Evolutionary conservation across 768 basidiomycete species (phyloP), one percentile per base, ranked within the genome.

Genomic region (Lactifluus hygrophoroides): DNA sequence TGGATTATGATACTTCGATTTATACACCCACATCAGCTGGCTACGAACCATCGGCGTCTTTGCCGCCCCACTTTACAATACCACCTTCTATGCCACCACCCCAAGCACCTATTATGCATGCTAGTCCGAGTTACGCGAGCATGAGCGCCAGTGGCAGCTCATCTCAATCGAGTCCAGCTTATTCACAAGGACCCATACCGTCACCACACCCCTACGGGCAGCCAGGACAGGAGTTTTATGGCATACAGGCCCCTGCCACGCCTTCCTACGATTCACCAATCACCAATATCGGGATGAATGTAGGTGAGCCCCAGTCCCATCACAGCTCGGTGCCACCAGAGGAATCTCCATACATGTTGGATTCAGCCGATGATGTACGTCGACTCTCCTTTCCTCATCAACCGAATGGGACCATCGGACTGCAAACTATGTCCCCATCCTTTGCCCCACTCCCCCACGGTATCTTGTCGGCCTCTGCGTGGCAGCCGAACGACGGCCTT

Each of bases 91-190:
- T 60, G 59, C 59, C 54, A 35, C 54, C 54, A 6, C 59, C 59
- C 2, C 54, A 56, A 34, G 17, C 59, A 48, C 23, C 35, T 5
- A 43, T 54, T 25, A 51, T 60, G 37, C 59, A 51, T 34, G 59
- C 59, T 25, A 60, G 59, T 46, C 59, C 59, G 17, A 42, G 59
- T 32, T 60, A 51, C 3, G 59, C 59, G 25, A 60, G 59, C 30
- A 32, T 60, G 35, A 60, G 58, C 16, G 58, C 53, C 16, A 60
- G 59, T 37, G 54, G 54, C 21, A 60, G 54, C 28, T 60, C 59
- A 27, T 60, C 59, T 5, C 59, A 60, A 27, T 60, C 59, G 21
- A 60, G 59, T 34, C 59, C 59, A 11, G 59, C 59, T 25, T 60
- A 60, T 51, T 61, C 56, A 52, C 60, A 58, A 25, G 57, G 45